Percentiles rank a stretch among this genome's conserved stretches.
phyloP scores from a whole-genome alignment of 306 rosid species.

The Cercis canadensis region DNA sequence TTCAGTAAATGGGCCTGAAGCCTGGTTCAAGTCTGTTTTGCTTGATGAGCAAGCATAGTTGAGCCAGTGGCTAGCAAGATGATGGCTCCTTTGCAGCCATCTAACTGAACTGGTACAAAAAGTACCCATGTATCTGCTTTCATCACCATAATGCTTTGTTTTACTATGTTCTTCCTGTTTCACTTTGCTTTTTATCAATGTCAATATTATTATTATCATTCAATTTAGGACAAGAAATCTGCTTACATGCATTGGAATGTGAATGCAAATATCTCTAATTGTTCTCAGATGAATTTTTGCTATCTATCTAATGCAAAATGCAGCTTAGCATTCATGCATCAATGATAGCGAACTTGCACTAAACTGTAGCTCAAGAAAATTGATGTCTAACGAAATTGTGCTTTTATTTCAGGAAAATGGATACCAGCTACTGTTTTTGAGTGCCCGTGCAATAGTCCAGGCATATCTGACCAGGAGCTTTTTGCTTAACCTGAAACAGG shows the following conservation, averaged over 20 bases:
- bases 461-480: constrained; percentile 94
- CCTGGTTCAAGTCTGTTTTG: constrained; percentile 34
- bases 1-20: constrained; percentile 15
- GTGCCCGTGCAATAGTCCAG: constrained; percentile 99
- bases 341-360: not conserved
- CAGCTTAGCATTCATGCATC: constrained; percentile 22
- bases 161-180: not conserved
- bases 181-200: constrained; percentile 14
- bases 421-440: constrained; percentile 93
- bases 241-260: constrained; percentile 6
- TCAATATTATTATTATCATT: not conserved
- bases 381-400: constrained; percentile 30
- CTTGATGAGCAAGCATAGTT: constrained; percentile 15
- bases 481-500: constrained; percentile 82
- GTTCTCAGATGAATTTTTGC: constrained; percentile 20
- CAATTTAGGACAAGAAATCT: constrained; percentile 18
- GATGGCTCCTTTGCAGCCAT: constrained; percentile 21
- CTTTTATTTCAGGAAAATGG: constrained; percentile 86
- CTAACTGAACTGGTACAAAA: constrained; percentile 4
- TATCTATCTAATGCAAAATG: constrained; percentile 31
- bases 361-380: constrained; percentile 32
- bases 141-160: constrained; percentile 1
- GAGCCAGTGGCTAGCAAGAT: not conserved
- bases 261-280: constrained; percentile 12
- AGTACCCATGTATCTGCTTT: not conserved